Percentiles rank a stretch among this genome's conserved stretches.
phyloP scores from a whole-genome alignment of 805 yeast species.

The Saccharomycopsis sp. region DNA sequence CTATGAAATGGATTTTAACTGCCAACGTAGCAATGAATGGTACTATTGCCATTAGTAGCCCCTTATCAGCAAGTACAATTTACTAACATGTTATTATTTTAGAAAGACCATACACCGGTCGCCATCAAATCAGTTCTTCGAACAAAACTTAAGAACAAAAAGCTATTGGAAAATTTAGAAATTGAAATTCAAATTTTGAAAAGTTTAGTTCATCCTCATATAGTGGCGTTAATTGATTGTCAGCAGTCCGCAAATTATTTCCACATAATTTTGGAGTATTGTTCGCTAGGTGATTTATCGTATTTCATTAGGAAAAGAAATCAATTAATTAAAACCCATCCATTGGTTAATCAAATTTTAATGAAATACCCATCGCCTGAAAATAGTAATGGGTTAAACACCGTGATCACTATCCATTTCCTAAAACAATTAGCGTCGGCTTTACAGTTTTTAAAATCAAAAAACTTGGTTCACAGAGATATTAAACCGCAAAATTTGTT shows the following conservation, averaged over 20 bases:
- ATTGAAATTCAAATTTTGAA: conserved; percentile 86
- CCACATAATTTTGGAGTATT: conserved; percentile 92
- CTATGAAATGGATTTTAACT: neutral
- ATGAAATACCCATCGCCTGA: conserved; percentile 79
- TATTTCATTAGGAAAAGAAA: conserved; percentile 74
- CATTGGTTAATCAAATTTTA: conserved; percentile 67
- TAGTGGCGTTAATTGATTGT: conserved; percentile 80
- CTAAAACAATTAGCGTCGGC: conserved; percentile 83
- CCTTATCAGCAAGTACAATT: no score
- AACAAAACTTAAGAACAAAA: conserved; percentile 75
- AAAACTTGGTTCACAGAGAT: conserved; percentile 88
- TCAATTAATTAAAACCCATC: conserved; percentile 67
- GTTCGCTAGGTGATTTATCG: conserved; percentile 90
- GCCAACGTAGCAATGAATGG: no score
- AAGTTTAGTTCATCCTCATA: conserved; percentile 86
- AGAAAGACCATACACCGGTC: conserved; percentile 48
- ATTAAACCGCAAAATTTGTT: conserved; percentile 87
- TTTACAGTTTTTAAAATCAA: conserved; percentile 69
- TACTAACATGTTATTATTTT: neutral
- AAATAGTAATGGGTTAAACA: conserved; percentile 71
- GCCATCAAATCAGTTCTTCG: conserved; percentile 87
- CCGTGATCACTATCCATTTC: conserved; percentile 73
- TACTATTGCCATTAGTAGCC: no score
- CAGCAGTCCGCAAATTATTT: conserved; percentile 71
- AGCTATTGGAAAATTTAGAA: conserved; percentile 83